Base-by-base conservation (phyloP, 1,284 basidiomycete species). In the Ceratobasidium sp. region DNA sequence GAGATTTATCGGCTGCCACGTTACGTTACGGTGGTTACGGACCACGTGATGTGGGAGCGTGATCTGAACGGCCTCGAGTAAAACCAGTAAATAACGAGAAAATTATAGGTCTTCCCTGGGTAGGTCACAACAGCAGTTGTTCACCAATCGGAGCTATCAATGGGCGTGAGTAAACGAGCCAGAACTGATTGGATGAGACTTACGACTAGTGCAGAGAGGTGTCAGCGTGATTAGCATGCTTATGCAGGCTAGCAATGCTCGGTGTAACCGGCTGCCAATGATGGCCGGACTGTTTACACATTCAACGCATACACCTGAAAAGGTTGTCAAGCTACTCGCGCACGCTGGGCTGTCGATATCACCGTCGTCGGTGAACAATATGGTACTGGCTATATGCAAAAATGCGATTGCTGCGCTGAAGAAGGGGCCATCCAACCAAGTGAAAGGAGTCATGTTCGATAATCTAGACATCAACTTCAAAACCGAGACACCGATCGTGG, bases 261-360 rank as follows among this genome's bases (percentile, higher is more conserved):
- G 33, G n/a, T 71, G 68, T 48, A 71, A 71, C 27, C 18, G 30
- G n/a, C 68, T 71, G 4, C 68, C 23, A 59, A 55, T n/a, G 5
- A 20, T 71, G n/a, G 18, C 46, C 16, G 52, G 35, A 1, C 20
- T 71, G 2, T 71, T 71, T 59, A 16, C 46, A 16, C 55, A 71
- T 55, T 71, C 68, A 35, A 71, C 35, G 27, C 23, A 71, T 20
- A 27, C 68, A n/a, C 55, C 68, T 35, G 68, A 55, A n/a, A 38
- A 46, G 20, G 54, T 71, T 6, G 41, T 71, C 33, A 38, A 71
- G 35, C 38, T 71, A n/a, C 46, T 71, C 20, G 50, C 68, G n/a
- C 68, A 59, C 20, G 55, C 52, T 20, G 68, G 68, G 18, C 52
- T 71, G 54, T n/a, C 35, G 27, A 71, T 71, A 8, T 38, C 54